These are phyloP conservation scores for Ceraceosorus bombacis DNA, from an alignment of 1,284 basidiomycete genomes.

Conservation along the genomic window DNA sequence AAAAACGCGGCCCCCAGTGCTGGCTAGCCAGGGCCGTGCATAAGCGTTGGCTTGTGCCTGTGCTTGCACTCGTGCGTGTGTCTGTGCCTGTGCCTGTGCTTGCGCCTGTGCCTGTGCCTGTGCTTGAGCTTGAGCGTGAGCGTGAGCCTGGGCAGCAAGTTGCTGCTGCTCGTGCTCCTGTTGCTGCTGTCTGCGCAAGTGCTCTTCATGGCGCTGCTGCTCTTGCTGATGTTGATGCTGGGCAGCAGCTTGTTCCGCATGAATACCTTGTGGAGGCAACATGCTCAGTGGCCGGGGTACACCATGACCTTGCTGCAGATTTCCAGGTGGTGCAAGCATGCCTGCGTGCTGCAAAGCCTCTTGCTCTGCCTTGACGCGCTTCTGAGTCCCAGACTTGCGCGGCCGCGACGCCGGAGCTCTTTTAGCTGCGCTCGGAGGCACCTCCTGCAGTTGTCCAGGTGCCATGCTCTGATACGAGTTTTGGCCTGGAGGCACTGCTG, in stretches of 20 bases:
- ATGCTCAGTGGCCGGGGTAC: too few relatives aligned
- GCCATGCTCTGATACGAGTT: too few relatives aligned
- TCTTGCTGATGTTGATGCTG: conserved; percentile 2
- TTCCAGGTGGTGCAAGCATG: neutral
- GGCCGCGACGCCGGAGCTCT: too few relatives aligned
- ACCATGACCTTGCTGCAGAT: neutral
- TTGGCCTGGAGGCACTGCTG: too few relatives aligned
- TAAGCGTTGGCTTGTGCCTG: conserved; percentile 4
- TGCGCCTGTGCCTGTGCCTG: conserved; percentile 20
- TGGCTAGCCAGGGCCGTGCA: conserved; percentile 15
- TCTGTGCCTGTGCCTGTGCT: conserved; percentile 18
- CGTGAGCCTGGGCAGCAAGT: conserved; percentile 1
- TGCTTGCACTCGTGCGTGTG: conserved; percentile 13
- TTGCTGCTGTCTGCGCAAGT: neutral
- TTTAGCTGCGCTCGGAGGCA: too few relatives aligned
- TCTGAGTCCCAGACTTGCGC: neutral
- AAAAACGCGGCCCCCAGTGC: conserved; percentile 5
- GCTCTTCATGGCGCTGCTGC: conserved; percentile 6
- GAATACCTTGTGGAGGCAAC: too few relatives aligned
- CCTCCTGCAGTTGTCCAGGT: too few relatives aligned
- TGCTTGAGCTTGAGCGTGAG: conserved; percentile 14
- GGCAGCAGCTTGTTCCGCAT: neutral
- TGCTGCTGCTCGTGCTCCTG: conserved; percentile 8
- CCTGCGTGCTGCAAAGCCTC: neutral
- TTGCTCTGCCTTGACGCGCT: conserved; percentile 2